phyloP scores from a whole-genome alignment of 2,329 filamentous ascomycete species.

The Trichoderma cornu-damae region DNA sequence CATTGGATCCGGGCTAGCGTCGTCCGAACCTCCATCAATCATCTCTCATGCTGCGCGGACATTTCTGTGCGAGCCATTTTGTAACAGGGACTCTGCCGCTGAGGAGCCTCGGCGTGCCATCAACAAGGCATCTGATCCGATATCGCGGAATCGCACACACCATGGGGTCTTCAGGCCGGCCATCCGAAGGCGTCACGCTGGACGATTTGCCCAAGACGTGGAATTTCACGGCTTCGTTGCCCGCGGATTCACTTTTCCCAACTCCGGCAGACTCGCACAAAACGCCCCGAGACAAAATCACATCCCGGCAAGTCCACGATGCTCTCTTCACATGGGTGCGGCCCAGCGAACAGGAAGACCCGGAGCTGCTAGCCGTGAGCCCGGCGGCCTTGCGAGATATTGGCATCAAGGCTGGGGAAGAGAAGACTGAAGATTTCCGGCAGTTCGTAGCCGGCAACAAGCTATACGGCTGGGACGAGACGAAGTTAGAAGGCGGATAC shows the following conservation, averaged over 20 bases:
- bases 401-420: constrained; percentile 65
- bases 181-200: constrained; percentile 37
- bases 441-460: constrained; percentile 76
- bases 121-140: constrained; percentile 18
- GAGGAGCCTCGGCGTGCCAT: constrained; percentile 34
- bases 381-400: constrained; percentile 72
- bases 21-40: background rate
- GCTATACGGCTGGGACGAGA: constrained; percentile 71
- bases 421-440: constrained; percentile 67
- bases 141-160: background rate
- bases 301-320: constrained; percentile 75
- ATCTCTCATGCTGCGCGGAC: constrained; percentile 6
- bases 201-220: constrained; percentile 59
- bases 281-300: constrained; percentile 69
- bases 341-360: constrained; percentile 64
- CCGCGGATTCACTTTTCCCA: constrained; percentile 70
- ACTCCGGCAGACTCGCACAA: constrained; percentile 77
- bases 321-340: constrained; percentile 89
- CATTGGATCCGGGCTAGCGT: background rate
- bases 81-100: constrained; percentile 21
- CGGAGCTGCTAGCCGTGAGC: constrained; percentile 78
- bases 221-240: constrained; percentile 61
- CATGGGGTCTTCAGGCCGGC: constrained; percentile 11
- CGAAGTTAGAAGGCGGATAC: constrained; percentile 65
- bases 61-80: background rate